Evolutionary conservation across 495 filamentous ascomycete species (phyloP), one percentile per base, ranked within the genome.

Genomic region (Tricharina praecox): DNA sequence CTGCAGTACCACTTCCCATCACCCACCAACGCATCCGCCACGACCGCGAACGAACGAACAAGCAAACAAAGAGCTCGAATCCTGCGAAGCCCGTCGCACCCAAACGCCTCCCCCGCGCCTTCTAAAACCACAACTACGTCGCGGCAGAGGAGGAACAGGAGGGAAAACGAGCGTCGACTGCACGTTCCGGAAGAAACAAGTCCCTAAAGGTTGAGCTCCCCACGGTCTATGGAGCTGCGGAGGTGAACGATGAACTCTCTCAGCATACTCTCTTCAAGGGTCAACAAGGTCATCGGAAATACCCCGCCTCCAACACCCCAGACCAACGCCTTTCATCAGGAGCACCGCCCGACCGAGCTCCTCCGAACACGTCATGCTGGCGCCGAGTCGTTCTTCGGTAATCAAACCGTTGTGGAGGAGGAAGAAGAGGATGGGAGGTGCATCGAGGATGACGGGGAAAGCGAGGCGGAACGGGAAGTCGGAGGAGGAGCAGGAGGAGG

Each of bases 161-260:
- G n/a, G n/a, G n/a, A n/a, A n/a, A n/a, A n/a, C n/a, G n/a, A n/a
- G n/a, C n/a, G n/a, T n/a, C n/a, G n/a, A n/a, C n/a, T n/a, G n/a
- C n/a, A n/a, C 28, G 28, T 32, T 32, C 28, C 13, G 28, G 28
- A 32, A 32, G n/a, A n/a, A n/a, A n/a, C n/a, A n/a, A n/a, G n/a
- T n/a, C n/a, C n/a, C n/a, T n/a, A n/a, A 13, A 32, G 28, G 37
- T 40, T 40, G 37, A 21, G 37, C 13, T 21, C n/a, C n/a, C n/a
- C 41, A 15, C 18, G 61, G 62, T 66, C 65, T 65, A 76, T 79
- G 73, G 68, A 70, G 68, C 63, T 61, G 56, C 57, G 59, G 58
- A 61, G 42, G 49, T 49, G 68, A n/a, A 86, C 78, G 68, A 97
- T 97, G 88, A 95, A 96, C 79, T 93, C 88, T 59, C 68, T 96